Percentiles rank a stretch among this genome's conserved stretches.
These are phyloP conservation scores for Hyphopichia burtonii DNA, from an alignment of 1,139 yeast species.

Conservation along the genomic window DNA sequence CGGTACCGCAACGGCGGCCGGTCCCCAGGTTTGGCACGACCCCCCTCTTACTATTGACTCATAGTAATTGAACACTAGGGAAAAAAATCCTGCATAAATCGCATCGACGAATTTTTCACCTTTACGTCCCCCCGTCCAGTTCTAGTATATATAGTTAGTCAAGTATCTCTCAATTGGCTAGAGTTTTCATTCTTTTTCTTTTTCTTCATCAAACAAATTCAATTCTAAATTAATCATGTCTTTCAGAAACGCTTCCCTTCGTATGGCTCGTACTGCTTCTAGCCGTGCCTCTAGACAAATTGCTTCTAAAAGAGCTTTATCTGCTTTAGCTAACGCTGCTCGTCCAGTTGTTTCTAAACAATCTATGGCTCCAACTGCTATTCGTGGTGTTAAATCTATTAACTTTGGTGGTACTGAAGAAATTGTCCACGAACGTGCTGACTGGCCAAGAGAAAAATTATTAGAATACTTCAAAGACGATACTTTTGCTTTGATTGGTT, in stretches of 20 bases:
- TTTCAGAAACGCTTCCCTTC: slow-evolving; percentile 60
- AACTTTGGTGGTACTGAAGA: slow-evolving; percentile 96
- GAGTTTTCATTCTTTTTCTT: slow-evolving; percentile 2
- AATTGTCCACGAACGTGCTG: slow-evolving; percentile 96
- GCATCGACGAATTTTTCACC: slow-evolving; percentile 2
- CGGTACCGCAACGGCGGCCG: too few relatives aligned
- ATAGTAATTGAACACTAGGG: too few relatives aligned
- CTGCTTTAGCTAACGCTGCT: slow-evolving; percentile 54
- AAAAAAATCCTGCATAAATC: not conserved
- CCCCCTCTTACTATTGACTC: not conserved
- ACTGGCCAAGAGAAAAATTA: slow-evolving; percentile 98
- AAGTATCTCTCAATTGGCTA: not conserved
- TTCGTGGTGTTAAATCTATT: slow-evolving; percentile 93
- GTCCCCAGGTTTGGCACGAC: not conserved
- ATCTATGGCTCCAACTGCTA: slow-evolving; percentile 37
- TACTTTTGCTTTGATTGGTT: slow-evolving; percentile 95
- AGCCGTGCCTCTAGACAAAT: slow-evolving; percentile 49
- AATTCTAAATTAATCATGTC: slow-evolving; percentile 37
- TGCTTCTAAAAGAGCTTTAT: slow-evolving; percentile 64
- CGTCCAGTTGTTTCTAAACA: slow-evolving; percentile 44
- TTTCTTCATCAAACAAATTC: slow-evolving; percentile 4
- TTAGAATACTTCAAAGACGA: slow-evolving; percentile 96
- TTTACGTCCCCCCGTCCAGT: not conserved
- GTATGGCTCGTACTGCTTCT: slow-evolving; percentile 62
- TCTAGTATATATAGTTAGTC: not conserved